Evolutionary conservation across 345 rosid species (phyloP), one percentile per base, ranked within the genome.

Genomic region (Salix dunnii): DNA sequence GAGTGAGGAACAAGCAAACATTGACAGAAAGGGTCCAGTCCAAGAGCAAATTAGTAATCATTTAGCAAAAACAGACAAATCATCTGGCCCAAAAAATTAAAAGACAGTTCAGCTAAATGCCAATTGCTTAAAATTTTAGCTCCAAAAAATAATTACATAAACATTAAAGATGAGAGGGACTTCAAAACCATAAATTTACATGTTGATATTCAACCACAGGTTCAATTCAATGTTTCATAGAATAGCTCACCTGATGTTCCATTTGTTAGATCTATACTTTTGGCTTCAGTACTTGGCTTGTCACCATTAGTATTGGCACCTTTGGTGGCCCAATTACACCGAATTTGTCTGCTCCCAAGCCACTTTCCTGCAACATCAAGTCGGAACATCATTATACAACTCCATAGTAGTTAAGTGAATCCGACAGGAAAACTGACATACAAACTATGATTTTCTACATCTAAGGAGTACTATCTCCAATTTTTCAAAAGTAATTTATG

Each of bases 321-420:
- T 85, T 91, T 96, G 35, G 94, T 86, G 20, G 99, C 99, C 99
- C 99, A 96, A 87, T 92, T 93, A 76, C 99, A 96, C 70, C 98
- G 87, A 62, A 96, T 96, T 86, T 96, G 99, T 80, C 97, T 84
- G 83, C 92, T 93, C 62, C 97, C 94, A 67, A 96, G 87, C 99
- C 99, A 96, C 83, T 93, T 96, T 25, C 98, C 99, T 77, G 68
- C 70, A 25, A 51, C 43, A 73, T 20, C 58, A 72, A 68, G 68
- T 55, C 63, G 43, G 14, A 12, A 35, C 64, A 61, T 33, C 58
- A 28, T 72, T 35, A 25, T 90, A 63, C 51, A 55, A 14, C 31
- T 69, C 42, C 11, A 18, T 23, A 46, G 17, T 65, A 31, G 36
- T 21, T 23, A 13, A 65, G 48, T 31, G 27, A 5, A 35, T n/a